These are phyloP conservation scores for Perkinsus olseni DNA, from an alignment of 169 alveolate species.

Conservation along the genomic window DNA sequence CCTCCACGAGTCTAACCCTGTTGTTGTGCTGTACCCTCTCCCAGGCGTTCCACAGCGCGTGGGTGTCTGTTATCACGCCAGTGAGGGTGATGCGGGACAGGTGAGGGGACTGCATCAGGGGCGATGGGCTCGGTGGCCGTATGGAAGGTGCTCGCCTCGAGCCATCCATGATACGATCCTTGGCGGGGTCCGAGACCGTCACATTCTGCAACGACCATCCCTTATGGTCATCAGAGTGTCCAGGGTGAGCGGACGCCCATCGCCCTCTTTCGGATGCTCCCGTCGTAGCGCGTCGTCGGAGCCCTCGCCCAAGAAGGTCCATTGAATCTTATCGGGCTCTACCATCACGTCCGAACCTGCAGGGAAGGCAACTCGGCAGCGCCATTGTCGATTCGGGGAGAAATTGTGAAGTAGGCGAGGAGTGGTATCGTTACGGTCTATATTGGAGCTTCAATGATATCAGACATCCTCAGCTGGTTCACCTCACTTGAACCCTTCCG, in stretches of 20 bases:
- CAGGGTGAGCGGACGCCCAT: background rate
- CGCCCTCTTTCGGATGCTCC: background rate
- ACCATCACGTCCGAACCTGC: background rate
- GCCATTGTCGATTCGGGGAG: background rate
- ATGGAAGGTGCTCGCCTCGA: background rate
- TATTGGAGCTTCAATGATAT: too few species aligned
- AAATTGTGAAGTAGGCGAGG: background rate
- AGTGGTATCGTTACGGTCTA: too few species aligned
- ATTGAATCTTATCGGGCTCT: background rate
- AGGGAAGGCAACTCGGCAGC: background rate
- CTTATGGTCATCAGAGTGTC: background rate
- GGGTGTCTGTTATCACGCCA: background rate
- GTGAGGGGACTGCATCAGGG: background rate
- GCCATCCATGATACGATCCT: background rate
- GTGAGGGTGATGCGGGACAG: background rate
- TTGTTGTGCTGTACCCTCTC: too few species aligned
- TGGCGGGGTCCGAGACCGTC: background rate
- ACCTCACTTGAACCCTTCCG: background rate
- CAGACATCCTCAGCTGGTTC: background rate
- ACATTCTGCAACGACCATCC: background rate
- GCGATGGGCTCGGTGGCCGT: too few species aligned
- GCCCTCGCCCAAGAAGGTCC: background rate
- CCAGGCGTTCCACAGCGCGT: background rate
- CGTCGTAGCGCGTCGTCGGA: background rate
- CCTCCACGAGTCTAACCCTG: too few species aligned